phyloP scores from a whole-genome alignment of 2,329 filamentous ascomycete genomes.

The Zasmidium citrigriseum region DNA sequence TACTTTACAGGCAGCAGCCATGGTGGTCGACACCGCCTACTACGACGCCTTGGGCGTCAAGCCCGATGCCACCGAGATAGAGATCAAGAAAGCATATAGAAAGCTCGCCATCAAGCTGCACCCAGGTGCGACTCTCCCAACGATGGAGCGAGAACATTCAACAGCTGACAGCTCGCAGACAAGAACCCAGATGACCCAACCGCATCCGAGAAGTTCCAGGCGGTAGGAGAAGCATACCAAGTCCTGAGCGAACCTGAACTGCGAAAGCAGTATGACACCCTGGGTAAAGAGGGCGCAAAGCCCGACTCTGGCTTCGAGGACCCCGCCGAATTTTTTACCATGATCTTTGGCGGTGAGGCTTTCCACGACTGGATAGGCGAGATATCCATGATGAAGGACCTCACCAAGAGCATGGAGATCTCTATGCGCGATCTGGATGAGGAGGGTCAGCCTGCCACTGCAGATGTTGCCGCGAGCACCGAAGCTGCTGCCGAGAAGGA shows the following conservation, averaged over 20 bases:
- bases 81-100: conserved; percentile 95
- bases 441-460: conserved; percentile 52
- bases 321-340: conserved; percentile 95
- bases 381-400: conserved; percentile 97
- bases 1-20: conserved; percentile 39
- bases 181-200: conserved; percentile 97
- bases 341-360: conserved; percentile 96
- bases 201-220: conserved; percentile 92
- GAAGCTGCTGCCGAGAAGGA: conserved; percentile 30
- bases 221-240: conserved; percentile 71
- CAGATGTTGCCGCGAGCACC: conserved; percentile 46
- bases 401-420: conserved; percentile 98
- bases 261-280: conserved; percentile 92
- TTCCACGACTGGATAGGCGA: conserved; percentile 97
- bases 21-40: conserved; percentile 95
- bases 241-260: conserved; percentile 86
- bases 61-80: conserved; percentile 81
- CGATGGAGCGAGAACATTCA: not conserved
- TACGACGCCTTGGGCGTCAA: conserved; percentile 84
- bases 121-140: conserved; percentile 51
- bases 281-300: conserved; percentile 91
- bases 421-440: conserved; percentile 80
- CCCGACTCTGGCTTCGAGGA: conserved; percentile 91
- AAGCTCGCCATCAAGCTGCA: conserved; percentile 93
- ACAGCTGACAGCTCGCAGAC: conserved; percentile 55